Conservation (phyloP, 495 filamentous ascomycete genomes). For the Trypethelium eluteriae region DNA sequence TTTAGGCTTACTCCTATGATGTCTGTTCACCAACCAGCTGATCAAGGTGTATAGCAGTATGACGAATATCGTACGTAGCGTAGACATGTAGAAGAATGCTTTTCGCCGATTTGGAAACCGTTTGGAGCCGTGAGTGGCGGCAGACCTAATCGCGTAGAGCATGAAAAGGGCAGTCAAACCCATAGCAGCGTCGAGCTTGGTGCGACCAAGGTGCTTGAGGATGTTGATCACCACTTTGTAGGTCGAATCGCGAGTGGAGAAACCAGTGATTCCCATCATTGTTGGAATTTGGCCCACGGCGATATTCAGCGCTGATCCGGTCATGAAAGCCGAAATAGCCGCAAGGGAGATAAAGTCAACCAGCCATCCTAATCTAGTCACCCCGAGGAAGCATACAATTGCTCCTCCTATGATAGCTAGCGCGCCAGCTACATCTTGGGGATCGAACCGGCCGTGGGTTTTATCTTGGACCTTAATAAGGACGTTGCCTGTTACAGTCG, state of each 20-base stretch:
- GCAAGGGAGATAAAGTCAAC: conserved; percentile 92
- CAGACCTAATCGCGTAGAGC: conserved; percentile 72
- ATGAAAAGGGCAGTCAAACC: conserved; percentile 74
- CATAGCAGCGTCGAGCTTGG: conserved; percentile 76
- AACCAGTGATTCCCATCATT: conserved; percentile 79
- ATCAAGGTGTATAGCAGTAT: conserved; percentile 91
- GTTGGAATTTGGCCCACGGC: conserved; percentile 76
- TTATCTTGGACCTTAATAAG: conserved; percentile 58
- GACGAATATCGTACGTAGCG: conserved; percentile 82
- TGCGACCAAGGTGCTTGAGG: conserved; percentile 61
- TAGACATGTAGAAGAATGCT: conserved; percentile 80
- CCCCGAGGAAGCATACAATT: conserved; percentile 75
- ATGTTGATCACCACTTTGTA: conserved; percentile 85
- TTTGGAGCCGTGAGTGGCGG: conserved; percentile 59
- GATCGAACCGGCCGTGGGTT: conserved; percentile 29
- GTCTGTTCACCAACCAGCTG: conserved; percentile 71
- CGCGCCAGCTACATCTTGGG: conserved; percentile 63
- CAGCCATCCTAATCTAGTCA: conserved; percentile 78
- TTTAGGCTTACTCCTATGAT: conserved; percentile 42
- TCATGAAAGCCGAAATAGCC: conserved; percentile 96
- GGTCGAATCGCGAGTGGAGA: conserved; percentile 68
- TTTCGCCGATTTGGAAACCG: conserved; percentile 64
- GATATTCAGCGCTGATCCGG: conserved; percentile 90
- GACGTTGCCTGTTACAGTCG: conserved; percentile 76
- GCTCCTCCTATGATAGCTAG: conserved; percentile 72